phyloP scores from a whole-genome alignment of 768 basidiomycete genomes.

The Suillus tomentosus region DNA sequence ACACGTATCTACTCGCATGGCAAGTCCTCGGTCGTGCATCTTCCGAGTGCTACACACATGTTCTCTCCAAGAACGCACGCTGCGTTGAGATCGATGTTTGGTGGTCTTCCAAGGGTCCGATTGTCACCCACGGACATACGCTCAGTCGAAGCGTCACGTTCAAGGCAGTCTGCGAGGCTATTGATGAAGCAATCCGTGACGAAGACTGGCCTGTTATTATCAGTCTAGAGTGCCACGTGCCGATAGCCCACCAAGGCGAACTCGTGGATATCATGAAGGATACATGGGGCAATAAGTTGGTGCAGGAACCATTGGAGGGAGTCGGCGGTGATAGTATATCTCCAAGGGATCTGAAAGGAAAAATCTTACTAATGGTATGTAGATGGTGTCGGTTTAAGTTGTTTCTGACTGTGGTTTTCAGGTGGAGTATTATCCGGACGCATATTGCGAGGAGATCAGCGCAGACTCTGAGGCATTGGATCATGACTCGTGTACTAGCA shows the following conservation, averaged over 20 bases:
- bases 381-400: not conserved
- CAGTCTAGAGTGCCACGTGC: slow-evolving; percentile 65
- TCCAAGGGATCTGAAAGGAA: slow-evolving; percentile 50
- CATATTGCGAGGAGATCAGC: slow-evolving; percentile 2
- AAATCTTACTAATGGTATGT: slow-evolving; percentile 59
- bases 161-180: slow-evolving; percentile 52
- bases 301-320: slow-evolving; percentile 39
- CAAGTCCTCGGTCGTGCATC: slow-evolving; percentile 59
- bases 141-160: slow-evolving; percentile 55
- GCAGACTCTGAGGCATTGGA: slow-evolving; percentile 12
- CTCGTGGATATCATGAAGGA: slow-evolving; percentile 54
- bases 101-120: slow-evolving; percentile 52
- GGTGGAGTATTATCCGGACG: slow-evolving; percentile 57
- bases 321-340: slow-evolving; percentile 40
- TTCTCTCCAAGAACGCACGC: slow-evolving; percentile 50
- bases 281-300: slow-evolving; percentile 54
- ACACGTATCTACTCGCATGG: slow-evolving; percentile 62
- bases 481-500: not conserved
- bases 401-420: slow-evolving; percentile 21
- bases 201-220: slow-evolving; percentile 60
- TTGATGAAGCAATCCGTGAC: slow-evolving; percentile 37
- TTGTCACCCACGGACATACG: slow-evolving; percentile 66
- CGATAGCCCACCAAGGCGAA: slow-evolving; percentile 48
- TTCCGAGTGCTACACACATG: slow-evolving; percentile 54
- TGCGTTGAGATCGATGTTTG: slow-evolving; percentile 74